Conservation (phyloP, 805 yeast genomes). For the Ogataea trehaloabstinens region DNA sequence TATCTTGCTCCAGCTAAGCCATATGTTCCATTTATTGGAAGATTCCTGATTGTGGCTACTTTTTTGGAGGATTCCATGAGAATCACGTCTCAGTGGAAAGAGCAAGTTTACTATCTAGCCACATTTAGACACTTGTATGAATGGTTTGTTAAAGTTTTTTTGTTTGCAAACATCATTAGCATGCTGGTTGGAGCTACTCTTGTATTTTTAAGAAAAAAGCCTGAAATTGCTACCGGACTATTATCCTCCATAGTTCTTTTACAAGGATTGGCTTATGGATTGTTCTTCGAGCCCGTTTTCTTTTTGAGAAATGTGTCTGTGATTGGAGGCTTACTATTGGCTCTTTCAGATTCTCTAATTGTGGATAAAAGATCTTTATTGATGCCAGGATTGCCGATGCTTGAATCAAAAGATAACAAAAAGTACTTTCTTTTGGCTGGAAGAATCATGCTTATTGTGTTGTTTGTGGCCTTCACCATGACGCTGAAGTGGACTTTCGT, state of each 20-base stretch:
- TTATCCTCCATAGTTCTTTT: conserved; percentile 68
- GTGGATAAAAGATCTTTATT: conserved; percentile 64
- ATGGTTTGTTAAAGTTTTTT: conserved; percentile 71
- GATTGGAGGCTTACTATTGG: conserved; percentile 87
- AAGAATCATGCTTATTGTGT: conserved; percentile 75
- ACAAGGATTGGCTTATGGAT: conserved; percentile 88
- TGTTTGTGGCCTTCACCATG: conserved; percentile 82
- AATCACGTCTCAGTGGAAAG: conserved; percentile 83
- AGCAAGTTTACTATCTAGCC: conserved; percentile 82
- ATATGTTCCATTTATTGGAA: conserved; percentile 81
- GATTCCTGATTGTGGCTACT: conserved; percentile 89
- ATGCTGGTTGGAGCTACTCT: conserved; percentile 75
- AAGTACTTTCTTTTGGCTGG: conserved; percentile 86
- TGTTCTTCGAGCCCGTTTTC: conserved; percentile 76
- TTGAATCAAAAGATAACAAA: conserved; percentile 68
- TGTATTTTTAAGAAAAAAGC: conserved; percentile 65
- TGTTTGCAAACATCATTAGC: conserved; percentile 57
- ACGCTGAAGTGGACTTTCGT: conserved; percentile 70
- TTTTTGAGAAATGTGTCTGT: conserved; percentile 85
- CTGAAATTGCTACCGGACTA: conserved; percentile 67
- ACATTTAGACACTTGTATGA: conserved; percentile 77
- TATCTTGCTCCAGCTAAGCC: conserved; percentile 58
- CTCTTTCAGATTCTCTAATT: conserved; percentile 81
- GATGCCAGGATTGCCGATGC: conserved; percentile 75
- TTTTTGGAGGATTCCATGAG: conserved; percentile 87